Percentiles rank a stretch among this genome's conserved stretches.
Conservation (phyloP, 208 protist species). For the Leishmania amazonensis region DNA sequence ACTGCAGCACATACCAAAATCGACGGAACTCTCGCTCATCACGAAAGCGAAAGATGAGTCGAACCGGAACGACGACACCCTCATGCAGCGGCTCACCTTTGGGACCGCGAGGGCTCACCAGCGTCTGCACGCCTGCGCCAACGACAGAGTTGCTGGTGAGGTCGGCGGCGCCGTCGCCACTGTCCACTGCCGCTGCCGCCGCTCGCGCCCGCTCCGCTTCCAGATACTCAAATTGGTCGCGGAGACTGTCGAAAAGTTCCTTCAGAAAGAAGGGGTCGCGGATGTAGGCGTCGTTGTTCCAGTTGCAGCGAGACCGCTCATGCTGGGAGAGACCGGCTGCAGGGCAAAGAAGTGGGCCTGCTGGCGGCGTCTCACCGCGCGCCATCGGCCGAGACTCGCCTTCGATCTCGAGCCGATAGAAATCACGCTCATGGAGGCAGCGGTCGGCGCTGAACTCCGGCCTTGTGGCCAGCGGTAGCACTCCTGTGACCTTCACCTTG, state of each 20-base stretch:
- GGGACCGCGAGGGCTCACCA: conserved; percentile 8
- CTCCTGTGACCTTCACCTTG: conserved; percentile 55
- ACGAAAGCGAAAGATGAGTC: conserved; percentile 40
- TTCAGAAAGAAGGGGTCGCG: conserved; percentile 57
- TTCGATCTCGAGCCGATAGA: conserved; percentile 56
- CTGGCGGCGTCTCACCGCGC: conserved; percentile 44
- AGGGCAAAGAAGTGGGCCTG: conserved; percentile 56
- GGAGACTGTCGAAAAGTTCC: conserved; percentile 61
- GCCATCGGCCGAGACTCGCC: conserved; percentile 47
- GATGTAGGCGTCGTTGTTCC: conserved; percentile 51
- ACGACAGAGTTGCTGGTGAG: neutral
- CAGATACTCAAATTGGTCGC: conserved; percentile 54
- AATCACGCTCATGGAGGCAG: conserved; percentile 47
- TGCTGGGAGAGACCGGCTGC: conserved; percentile 18
- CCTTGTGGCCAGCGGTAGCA: conserved; percentile 33
- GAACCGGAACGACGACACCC: conserved; percentile 11
- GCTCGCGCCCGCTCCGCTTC: conserved; percentile 8
- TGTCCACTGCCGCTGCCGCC: conserved; percentile 8
- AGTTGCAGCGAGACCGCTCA: conserved; percentile 16
- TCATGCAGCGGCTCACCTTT: neutral
- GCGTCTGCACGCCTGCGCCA: conserved; percentile 13
- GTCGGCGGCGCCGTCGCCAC: neutral
- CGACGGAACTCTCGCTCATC: conserved; percentile 54
- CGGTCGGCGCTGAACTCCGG: conserved; percentile 27
- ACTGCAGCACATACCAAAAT: conserved; percentile 52